phyloP scores from a whole-genome alignment of 345 rosid species.

The Combretum micranthum region DNA sequence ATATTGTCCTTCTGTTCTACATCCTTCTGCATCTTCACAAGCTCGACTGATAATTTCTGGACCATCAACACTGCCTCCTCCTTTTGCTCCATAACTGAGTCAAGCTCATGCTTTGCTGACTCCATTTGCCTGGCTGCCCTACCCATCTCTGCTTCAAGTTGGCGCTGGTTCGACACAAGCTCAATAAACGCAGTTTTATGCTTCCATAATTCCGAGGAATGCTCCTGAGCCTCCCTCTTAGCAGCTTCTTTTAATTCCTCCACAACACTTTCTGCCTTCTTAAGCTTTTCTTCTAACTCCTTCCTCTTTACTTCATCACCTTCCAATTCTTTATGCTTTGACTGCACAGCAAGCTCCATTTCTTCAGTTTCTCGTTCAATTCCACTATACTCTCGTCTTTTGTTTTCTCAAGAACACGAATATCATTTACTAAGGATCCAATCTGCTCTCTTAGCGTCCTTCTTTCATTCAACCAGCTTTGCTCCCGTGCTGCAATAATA shows the following conservation, averaged over 20 bases:
- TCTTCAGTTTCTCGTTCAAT: slow-evolving; percentile 40
- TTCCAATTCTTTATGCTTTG: slow-evolving; percentile 48
- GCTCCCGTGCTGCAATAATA: slow-evolving; percentile 80
- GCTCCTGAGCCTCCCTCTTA: slow-evolving; percentile 54
- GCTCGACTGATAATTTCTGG: slow-evolving; percentile 52
- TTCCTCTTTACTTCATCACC: slow-evolving; percentile 46
- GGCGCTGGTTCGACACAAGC: slow-evolving; percentile 86
- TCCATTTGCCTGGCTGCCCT: slow-evolving; percentile 66
- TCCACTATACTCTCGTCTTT: slow-evolving; percentile 39
- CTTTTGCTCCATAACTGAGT: slow-evolving; percentile 38
- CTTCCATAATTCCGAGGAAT: slow-evolving; percentile 68
- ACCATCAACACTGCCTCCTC: slow-evolving; percentile 43
- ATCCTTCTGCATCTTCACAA: slow-evolving; percentile 53
- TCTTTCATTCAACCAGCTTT: slow-evolving; percentile 72
- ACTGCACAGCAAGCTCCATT: slow-evolving; percentile 40
- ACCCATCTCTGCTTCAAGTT: slow-evolving; percentile 78
- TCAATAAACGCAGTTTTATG: slow-evolving; percentile 89
- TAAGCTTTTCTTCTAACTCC: slow-evolving; percentile 50
- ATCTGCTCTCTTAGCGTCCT: slow-evolving; percentile 47
- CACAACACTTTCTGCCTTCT: slow-evolving; percentile 31
- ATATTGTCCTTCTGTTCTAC: slow-evolving; percentile 77
- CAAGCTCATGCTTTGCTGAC: slow-evolving; percentile 52
- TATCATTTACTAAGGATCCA: slow-evolving; percentile 53
- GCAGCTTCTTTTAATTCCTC: slow-evolving; percentile 53
- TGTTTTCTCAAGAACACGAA: slow-evolving; percentile 38